Conservation (phyloP, 2,329 filamentous ascomycete species). For the Parastagonospora avenae region DNA sequence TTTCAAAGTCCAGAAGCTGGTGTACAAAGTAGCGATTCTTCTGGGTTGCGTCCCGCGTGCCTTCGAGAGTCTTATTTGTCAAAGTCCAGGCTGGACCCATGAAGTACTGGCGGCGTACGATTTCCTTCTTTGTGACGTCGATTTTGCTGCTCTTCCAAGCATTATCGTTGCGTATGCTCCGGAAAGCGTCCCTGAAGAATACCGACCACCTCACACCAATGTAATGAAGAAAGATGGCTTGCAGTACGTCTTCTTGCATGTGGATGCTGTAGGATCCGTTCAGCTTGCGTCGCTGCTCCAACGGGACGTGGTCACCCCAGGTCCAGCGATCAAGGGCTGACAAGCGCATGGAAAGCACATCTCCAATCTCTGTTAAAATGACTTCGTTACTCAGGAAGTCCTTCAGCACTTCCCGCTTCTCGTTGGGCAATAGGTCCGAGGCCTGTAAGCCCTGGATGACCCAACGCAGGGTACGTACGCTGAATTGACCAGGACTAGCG, state of each 20-base stretch:
- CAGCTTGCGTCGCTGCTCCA: constrained; percentile 38
- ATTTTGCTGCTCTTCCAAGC: constrained; percentile 26
- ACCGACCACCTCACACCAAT: constrained; percentile 41
- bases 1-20: constrained; percentile 30
- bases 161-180: constrained; percentile 18
- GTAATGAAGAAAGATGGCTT: constrained; percentile 41
- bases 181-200: constrained; percentile 34
- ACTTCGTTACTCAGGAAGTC: constrained; percentile 40
- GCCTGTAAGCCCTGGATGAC: constrained; percentile 51
- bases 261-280: constrained; percentile 35
- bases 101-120: constrained; percentile 31
- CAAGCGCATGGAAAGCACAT: constrained; percentile 42
- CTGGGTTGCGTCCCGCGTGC: constrained; percentile 24
- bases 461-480: constrained; percentile 42
- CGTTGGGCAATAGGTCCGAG: constrained; percentile 52
- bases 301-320: constrained; percentile 34
- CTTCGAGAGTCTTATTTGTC: constrained; percentile 15
- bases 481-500: constrained; percentile 38
- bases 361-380: constrained; percentile 36
- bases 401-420: constrained; percentile 41
- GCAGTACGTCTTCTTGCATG: constrained; percentile 39
- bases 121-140: constrained; percentile 22
- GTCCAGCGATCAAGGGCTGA: constrained; percentile 32
- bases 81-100: constrained; percentile 16
- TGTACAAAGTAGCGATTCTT: constrained; percentile 29